Base-by-base conservation (phyloP, 139 green algal species). In the Closterium sp. region DNA sequence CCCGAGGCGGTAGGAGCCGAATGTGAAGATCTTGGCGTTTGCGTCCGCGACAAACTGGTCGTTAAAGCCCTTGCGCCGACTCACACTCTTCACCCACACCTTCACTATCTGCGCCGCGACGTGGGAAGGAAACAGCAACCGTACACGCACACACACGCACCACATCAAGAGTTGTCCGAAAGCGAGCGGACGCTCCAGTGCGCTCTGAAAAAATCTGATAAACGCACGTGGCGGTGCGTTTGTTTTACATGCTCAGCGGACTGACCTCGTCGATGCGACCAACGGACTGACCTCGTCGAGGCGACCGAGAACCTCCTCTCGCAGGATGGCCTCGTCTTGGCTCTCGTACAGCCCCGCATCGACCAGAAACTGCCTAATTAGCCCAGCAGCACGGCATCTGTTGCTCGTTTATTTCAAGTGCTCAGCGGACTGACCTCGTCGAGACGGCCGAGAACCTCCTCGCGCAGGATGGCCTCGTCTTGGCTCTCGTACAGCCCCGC, bases 1-100 rank as follows among this genome's bases (percentile, higher is more conserved):
- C 24, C 98, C 98, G 21, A 99, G 95, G 17, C 98, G 96, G 91
- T 98, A 99, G 0, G 97, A 99, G 0, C 98, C 98, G 92, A 99
- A 99, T 0, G 97, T 99, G 92, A 97, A 98, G 31, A 99, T 98
- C 45, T 96, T 97, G 19, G 97, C 97, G 85, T 98, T 97, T 38
- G 97, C 97, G 9, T 98, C 97, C 31, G 95, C 92, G 84, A 87
- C 92, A 70, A 94, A 87, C 31, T 95, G 89, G 10, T 91, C 92
- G 19, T 93, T 91, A 32, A 96, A 94, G 70, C 95, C 95, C 28
- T 95, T 94, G 19, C 94, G 85, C 6, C 85, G 31, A 1, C 92
- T 94, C n/a, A 97, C 94, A 2, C 85, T 85, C 88, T 95, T 96
- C 17, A 98, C 94, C 97, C 97, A 98, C 3, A 92, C 79, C 87